phyloP scores from a whole-genome alignment of 192 early-diverging fungal species.

The Coemansia nantahalensis region DNA sequence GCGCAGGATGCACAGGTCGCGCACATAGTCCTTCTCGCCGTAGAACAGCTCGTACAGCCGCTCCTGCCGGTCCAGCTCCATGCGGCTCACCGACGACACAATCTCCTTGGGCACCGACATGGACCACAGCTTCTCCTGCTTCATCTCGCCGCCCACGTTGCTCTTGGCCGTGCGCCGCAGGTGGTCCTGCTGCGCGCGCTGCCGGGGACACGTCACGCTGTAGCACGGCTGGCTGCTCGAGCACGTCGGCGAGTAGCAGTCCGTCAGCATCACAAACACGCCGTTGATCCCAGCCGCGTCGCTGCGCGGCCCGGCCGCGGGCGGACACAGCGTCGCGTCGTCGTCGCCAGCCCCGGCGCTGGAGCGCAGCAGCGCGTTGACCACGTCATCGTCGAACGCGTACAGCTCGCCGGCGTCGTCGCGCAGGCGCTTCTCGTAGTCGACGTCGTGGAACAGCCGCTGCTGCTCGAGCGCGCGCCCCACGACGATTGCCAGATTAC shows the following conservation, averaged over 20 bases:
- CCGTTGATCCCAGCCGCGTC: slow-evolving; percentile 57
- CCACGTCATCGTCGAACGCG: slow-evolving; percentile 61
- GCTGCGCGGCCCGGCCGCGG: not conserved
- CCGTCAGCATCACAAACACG: slow-evolving; percentile 84
- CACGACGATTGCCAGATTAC: slow-evolving; percentile 81
- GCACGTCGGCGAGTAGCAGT: slow-evolving; percentile 95
- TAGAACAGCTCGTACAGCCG: slow-evolving; percentile 90
- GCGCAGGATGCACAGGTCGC: slow-evolving; percentile 77
- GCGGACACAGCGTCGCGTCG: slow-evolving; percentile 14
- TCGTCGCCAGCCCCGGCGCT: not conserved
- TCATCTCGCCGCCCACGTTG: slow-evolving; percentile 50
- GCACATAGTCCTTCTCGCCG: slow-evolving; percentile 89
- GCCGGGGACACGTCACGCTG: slow-evolving; percentile 81
- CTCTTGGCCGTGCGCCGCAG: slow-evolving; percentile 50
- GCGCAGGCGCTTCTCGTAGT: slow-evolving; percentile 81
- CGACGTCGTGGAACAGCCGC: slow-evolving; percentile 90
- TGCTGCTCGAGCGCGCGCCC: slow-evolving; percentile 90
- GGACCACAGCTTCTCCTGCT: slow-evolving; percentile 80
- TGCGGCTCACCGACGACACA: slow-evolving; percentile 62
- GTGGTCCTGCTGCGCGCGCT: slow-evolving; percentile 52
- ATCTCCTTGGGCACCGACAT: slow-evolving; percentile 75
- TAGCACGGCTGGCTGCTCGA: slow-evolving; percentile 80
- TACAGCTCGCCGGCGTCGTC: slow-evolving; percentile 83
- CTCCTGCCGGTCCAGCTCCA: slow-evolving; percentile 89
- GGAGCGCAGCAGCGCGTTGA: slow-evolving; percentile 17